Conservation (phyloP, 2,329 filamentous ascomycete genomes). For the Tolypocladium tundrense region DNA sequence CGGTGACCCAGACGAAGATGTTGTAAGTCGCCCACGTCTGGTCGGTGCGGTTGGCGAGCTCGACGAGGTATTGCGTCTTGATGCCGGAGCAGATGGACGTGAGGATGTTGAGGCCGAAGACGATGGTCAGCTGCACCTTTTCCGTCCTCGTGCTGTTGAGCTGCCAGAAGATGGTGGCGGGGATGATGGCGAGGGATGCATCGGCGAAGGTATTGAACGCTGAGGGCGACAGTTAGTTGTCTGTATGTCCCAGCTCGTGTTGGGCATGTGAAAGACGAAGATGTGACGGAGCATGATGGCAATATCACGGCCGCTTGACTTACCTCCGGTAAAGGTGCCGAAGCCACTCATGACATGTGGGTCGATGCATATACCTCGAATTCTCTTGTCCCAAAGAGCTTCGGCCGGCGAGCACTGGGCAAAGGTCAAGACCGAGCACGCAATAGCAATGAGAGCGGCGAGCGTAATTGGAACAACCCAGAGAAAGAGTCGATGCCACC, state of each 20-base stretch:
- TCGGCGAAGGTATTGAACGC: conserved; percentile 13
- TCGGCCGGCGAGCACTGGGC: conserved; percentile 10
- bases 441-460: conserved; percentile 7
- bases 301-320: background rate
- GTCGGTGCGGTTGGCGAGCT: conserved; percentile 11
- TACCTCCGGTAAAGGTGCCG: conserved; percentile 10
- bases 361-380: conserved; percentile 8
- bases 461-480: conserved; percentile 10
- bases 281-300: background rate
- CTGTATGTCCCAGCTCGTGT: background rate
- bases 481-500: conserved; percentile 10
- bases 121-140: conserved; percentile 50
- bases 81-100: conserved; percentile 13
- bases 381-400: conserved; percentile 10
- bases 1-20: conserved; percentile 12
- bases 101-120: conserved; percentile 13
- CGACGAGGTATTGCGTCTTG: conserved; percentile 12
- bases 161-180: conserved; percentile 45
- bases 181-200: conserved; percentile 11
- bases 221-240: background rate
- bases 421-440: conserved; percentile 10
- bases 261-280: too few species aligned
- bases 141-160: conserved; percentile 71
- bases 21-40: conserved; percentile 12
- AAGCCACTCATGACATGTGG: conserved; percentile 9